A percentile compares a stretch with the other conserved stretches of the same genome.
phyloP scores from a whole-genome alignment of 805 yeast species.

The Wickerhamiella australiensis region DNA sequence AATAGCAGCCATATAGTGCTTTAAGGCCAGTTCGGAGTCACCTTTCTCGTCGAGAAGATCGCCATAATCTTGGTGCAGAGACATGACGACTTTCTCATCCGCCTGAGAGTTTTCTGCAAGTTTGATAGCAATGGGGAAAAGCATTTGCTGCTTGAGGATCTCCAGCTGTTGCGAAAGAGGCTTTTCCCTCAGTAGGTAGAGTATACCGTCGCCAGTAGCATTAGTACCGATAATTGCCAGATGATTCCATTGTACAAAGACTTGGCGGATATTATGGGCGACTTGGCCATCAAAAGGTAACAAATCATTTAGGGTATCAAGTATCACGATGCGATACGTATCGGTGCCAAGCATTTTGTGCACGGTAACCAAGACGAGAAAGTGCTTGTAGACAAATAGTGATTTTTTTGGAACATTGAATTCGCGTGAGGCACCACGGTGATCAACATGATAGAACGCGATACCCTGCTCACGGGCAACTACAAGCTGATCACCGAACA shows the following conservation, averaged over 20 bases:
- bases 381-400: slow-evolving; percentile 38
- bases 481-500: slow-evolving; percentile 39
- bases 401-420: slow-evolving; percentile 47
- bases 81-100: slow-evolving; percentile 23
- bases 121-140: slow-evolving; percentile 59
- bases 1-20: slow-evolving; percentile 56
- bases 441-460: slow-evolving; percentile 40
- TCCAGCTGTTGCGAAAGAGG: slow-evolving; percentile 55
- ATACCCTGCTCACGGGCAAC: slow-evolving; percentile 56
- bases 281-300: slow-evolving; percentile 58
- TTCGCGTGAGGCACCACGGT: slow-evolving; percentile 36
- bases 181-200: slow-evolving; percentile 58
- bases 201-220: slow-evolving; percentile 50
- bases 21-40: slow-evolving; percentile 56
- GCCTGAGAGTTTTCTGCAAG: slow-evolving; percentile 38
- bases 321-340: slow-evolving; percentile 48
- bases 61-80: slow-evolving; percentile 44
- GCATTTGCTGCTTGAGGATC: slow-evolving; percentile 52
- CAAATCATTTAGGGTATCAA: slow-evolving; percentile 60
- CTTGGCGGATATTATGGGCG: slow-evolving; percentile 49
- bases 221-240: slow-evolving; percentile 42
- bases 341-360: slow-evolving; percentile 19
- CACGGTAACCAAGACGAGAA: slow-evolving; percentile 37
- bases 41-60: slow-evolving; percentile 57
- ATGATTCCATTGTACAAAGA: slow-evolving; percentile 46